Evolutionary conservation across 805 yeast species (phyloP).

Genomic region (Danielia reshetovae): DNA sequence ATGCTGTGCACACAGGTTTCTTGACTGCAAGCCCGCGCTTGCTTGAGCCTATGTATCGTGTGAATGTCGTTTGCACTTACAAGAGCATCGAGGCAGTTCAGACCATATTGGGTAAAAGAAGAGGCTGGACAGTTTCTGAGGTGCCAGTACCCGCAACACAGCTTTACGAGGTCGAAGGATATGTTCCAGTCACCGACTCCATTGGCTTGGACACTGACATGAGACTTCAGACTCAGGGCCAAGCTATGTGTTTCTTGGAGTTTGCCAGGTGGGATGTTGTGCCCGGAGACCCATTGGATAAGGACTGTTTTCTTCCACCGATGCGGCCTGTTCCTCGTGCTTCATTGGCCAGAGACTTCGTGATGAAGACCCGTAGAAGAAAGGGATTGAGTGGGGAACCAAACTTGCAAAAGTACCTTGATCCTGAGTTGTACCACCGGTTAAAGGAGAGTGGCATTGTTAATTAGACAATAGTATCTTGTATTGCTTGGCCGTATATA

Average conservation of each 20-base stretch:
- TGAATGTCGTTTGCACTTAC: conserved; percentile 54
- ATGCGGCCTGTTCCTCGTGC: conserved; percentile 69
- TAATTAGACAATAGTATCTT: too few species aligned
- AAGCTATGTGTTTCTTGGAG: conserved; percentile 62
- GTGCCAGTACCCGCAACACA: conserved; percentile 70
- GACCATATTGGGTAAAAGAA: conserved; percentile 51
- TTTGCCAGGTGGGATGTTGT: conserved; percentile 73
- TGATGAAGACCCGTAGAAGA: conserved; percentile 81
- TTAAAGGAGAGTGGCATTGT: conserved; percentile 46
- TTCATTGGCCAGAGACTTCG: conserved; percentile 82
- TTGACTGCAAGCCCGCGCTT: conserved; percentile 74
- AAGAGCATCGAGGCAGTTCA: conserved; percentile 47
- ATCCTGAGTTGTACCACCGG: conserved; percentile 50
- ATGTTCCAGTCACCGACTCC: conserved; percentile 85
- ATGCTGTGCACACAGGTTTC: conserved; percentile 80
- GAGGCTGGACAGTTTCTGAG: conserved; percentile 55
- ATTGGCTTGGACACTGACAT: conserved; percentile 87
- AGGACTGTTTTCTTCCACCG: conserved; percentile 55
- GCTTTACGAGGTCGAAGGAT: conserved; percentile 56
- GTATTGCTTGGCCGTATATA: too few species aligned
- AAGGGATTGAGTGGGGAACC: conserved; percentile 76
- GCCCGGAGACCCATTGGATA: conserved; percentile 90
- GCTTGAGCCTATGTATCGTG: conserved; percentile 74
- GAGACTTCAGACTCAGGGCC: conserved; percentile 72
- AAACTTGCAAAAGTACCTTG: conserved; percentile 62